Evolutionary conservation across 108 stramenopile genomes (phyloP), one percentile per base, ranked within the genome.

Genomic region (Nitzschia sp.): DNA sequence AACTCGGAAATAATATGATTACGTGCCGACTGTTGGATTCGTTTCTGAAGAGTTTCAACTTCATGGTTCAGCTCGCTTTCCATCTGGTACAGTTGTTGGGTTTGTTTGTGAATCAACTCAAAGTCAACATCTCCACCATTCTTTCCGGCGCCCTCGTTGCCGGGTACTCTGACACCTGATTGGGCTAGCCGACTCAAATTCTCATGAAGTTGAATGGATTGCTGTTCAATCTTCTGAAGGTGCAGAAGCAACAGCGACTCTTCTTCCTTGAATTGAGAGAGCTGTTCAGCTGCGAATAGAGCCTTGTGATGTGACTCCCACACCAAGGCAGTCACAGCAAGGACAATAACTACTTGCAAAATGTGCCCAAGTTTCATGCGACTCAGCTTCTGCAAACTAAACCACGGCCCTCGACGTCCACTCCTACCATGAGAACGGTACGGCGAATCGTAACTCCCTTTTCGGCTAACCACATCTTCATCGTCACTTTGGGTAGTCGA

Each of bases 291-390:
- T 2, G 79, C 73, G 45, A 60, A 53, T 19, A 72, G 47, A 0
- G 75, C 76, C 63, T 77, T 76, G 59, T 68, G 70, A 33, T 84
- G 72, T 8, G 79, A 76, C 28, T 83, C 82, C 36, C 53, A 78
- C 23, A 83, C 75, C 44, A 79, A 31, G 23, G 35, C 58, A 0
- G 70, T 61, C 2, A 84, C 79, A 36, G 76, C 66, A 15, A 75
- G 26, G 17, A 72, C 57, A 32, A 83, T 70, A 23, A 69, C 36
- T 8, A 76, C 21, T 57, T 79, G 82, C 23, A 79, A 15, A 22
- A 82, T 32, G 28, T 72, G 72, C 6, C 68, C 69, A 5, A 77
- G 17, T 61, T 72, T 69, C 54, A 78, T 53, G 11, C 66, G 58
- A 19, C 38, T 31, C 8, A 75, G 41, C 21, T 75, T 67, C 25